Evolutionary conservation across 768 basidiomycete genomes (phyloP).

Genomic region (Boletus subcaerulescens): DNA sequence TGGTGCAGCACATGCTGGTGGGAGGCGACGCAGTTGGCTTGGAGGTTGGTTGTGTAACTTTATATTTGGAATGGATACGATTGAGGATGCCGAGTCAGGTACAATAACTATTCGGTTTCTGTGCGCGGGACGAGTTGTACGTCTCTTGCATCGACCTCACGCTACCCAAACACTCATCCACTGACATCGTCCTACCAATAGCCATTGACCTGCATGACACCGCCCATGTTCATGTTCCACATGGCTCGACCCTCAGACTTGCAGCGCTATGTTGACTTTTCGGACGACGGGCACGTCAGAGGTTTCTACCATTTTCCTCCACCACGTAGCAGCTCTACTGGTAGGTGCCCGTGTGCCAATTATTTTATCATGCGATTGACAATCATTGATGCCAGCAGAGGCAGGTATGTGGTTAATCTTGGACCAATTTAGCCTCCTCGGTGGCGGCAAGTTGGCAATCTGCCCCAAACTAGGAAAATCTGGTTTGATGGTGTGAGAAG

Average conservation of each 20-base stretch:
- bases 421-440: neutral
- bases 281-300: too few relatives aligned
- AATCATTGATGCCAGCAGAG: neutral
- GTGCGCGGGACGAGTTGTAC: neutral
- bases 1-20: too few relatives aligned
- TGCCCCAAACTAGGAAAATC: too few relatives aligned
- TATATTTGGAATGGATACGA: neutral
- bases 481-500: too few relatives aligned
- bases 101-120: neutral
- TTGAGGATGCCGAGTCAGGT: neutral
- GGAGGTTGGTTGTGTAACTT: too few relatives aligned
- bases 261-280: neutral
- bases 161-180: neutral
- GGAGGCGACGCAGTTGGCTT: too few relatives aligned
- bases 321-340: neutral
- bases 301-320: neutral
- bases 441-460: too few relatives aligned
- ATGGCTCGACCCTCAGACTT: too few relatives aligned
- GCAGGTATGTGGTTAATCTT: neutral
- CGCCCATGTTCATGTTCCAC: neutral
- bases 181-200: neutral
- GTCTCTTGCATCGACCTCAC: neutral
- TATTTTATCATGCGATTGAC: neutral
- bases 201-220: neutral
- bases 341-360: neutral